These are phyloP conservation scores for Phaseolus lunatus DNA, from an alignment of 306 rosid genomes.

Conservation along the genomic window DNA sequence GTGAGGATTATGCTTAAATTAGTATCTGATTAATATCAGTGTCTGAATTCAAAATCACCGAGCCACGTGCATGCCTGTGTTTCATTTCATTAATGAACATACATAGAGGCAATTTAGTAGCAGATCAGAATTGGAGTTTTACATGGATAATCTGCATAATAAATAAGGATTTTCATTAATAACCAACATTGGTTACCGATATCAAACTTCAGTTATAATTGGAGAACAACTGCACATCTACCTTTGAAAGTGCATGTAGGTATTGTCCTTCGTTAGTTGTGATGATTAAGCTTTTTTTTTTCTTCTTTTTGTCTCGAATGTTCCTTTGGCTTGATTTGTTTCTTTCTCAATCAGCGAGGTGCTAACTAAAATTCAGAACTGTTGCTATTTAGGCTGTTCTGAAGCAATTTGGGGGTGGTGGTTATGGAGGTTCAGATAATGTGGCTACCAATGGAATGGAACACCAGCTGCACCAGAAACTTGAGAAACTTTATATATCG, in stretches of 20 bases:
- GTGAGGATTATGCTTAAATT: neutral
- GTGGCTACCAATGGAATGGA: constrained; percentile 77
- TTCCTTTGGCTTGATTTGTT: neutral
- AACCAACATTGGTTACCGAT: neutral
- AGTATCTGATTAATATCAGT: neutral
- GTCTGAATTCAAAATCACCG: constrained; percentile 29
- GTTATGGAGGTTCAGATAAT: constrained; percentile 89
- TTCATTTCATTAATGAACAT: neutral
- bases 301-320: neutral
- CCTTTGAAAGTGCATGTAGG: neutral
- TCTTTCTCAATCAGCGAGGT: neutral
- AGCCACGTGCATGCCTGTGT: neutral
- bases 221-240: neutral
- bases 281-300: constrained; percentile 8
- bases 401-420: constrained; percentile 88
- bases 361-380: constrained; percentile 37
- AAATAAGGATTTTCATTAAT: neutral
- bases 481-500: constrained; percentile 90
- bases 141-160: neutral
- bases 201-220: neutral
- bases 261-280: neutral
- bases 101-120: neutral
- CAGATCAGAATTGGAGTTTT: neutral
- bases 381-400: constrained; percentile 74
- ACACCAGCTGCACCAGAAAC: constrained; percentile 77